Evolutionary conservation across 2,329 filamentous ascomycete species (phyloP).

Genomic region (Rachicladosporium sp.): DNA sequence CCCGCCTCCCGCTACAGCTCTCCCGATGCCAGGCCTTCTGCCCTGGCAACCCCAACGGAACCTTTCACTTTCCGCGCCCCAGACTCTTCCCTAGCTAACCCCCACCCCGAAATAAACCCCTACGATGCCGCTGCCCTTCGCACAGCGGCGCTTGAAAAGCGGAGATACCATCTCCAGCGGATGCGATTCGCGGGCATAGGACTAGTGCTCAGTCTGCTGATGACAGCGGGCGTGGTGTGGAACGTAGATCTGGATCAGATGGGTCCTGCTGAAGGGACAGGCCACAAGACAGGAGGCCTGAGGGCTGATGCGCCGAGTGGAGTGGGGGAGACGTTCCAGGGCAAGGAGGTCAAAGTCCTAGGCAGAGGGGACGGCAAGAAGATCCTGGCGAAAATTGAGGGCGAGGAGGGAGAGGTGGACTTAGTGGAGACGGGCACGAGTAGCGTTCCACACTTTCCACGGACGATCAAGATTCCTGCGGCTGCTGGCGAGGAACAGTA

Average conservation of each 20-base stretch:
- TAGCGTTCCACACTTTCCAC: slow-evolving; percentile 68
- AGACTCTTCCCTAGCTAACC: no score
- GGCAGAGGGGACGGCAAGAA: slow-evolving; percentile 45
- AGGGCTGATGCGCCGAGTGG: slow-evolving; percentile 24
- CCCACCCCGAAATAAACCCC: slow-evolving; percentile 6
- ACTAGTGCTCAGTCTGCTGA: slow-evolving; percentile 21
- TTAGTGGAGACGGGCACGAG: slow-evolving; percentile 73
- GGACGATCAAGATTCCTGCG: slow-evolving; percentile 51
- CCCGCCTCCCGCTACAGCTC: slow-evolving; percentile 23
- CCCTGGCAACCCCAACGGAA: no score
- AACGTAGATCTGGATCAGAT: slow-evolving; percentile 24
- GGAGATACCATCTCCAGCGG: slow-evolving; percentile 18
- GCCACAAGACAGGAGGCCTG: slow-evolving; percentile 11
- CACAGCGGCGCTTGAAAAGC: slow-evolving; percentile 17
- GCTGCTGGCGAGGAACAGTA: slow-evolving; percentile 51
- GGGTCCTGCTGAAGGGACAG: slow-evolving; percentile 13
- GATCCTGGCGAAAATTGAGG: slow-evolving; percentile 31
- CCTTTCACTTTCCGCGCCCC: no score
- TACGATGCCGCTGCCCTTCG: slow-evolving; percentile 15
- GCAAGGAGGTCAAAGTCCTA: slow-evolving; percentile 47
- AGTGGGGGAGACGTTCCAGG: slow-evolving; percentile 32
- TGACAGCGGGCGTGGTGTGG: slow-evolving; percentile 17
- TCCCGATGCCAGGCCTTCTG: slow-evolving; percentile 5
- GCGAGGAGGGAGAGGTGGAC: slow-evolving; percentile 46
- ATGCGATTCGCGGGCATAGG: slow-evolving; percentile 27